phyloP scores from a whole-genome alignment of 306 rosid genomes.

The Prunus persica region Prunus_persica_NCBIv2 NC_034013.1:8619501-8620000 shows the following conservation, averaged over 20 bases:
- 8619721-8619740: background rate
- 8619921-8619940: background rate
- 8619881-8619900: background rate
- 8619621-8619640: background rate
- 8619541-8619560: background rate
- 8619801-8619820: background rate
- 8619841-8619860: background rate
- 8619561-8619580: background rate
- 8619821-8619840: background rate
- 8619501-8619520: background rate
- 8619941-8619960: too few species aligned
- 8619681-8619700: background rate
- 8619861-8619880: background rate
- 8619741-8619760: background rate
- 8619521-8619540: background rate
- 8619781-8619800: background rate
- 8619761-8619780: conserved; percentile 5
- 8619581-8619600: background rate
- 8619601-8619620: background rate
- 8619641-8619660: background rate
- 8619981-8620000: background rate
- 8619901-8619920: background rate
- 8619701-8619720: background rate
- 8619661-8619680: background rate
- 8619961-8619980: background rate